Conservation (phyloP, 495 filamentous ascomycete genomes). For the Hypoxylon lienhwacheense region DNA sequence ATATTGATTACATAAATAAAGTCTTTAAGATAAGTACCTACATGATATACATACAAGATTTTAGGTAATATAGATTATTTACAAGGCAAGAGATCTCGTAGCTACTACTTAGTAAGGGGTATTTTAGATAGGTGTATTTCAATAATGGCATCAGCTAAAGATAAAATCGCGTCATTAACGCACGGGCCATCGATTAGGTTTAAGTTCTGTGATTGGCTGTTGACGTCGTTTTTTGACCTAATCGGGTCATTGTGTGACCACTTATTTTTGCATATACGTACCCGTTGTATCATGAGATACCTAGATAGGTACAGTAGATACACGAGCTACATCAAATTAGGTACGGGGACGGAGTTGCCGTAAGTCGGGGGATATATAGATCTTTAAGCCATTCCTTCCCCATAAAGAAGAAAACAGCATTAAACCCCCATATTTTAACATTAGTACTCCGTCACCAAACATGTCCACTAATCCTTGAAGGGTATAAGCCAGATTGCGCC, state of each 20-base stretch:
- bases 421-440: neutral
- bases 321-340: too few relatives aligned
- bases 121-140: conserved; percentile 3
- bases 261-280: conserved; percentile 4
- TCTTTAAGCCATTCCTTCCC: neutral
- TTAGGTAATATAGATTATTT: too few relatives aligned
- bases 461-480: conserved; percentile 19
- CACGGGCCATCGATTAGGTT: conserved; percentile 11
- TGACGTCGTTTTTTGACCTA: conserved; percentile 10
- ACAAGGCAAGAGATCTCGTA: too few relatives aligned
- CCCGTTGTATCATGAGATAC: too few relatives aligned
- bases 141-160: conserved; percentile 25
- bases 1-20: too few relatives aligned
- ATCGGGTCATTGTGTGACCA: conserved; percentile 17
- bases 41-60: too few relatives aligned
- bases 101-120: neutral
- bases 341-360: too few relatives aligned
- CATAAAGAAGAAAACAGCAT: neutral
- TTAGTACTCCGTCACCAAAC: neutral
- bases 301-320: conserved; percentile 1
- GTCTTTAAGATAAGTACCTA: too few relatives aligned
- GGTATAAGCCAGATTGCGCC: conserved; percentile 28
- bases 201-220: conserved; percentile 17
- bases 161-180: conserved; percentile 27
- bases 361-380: too few relatives aligned